These are phyloP conservation scores for Nematodospora valgi DNA, from an alignment of 805 yeast genomes.

Conservation along the genomic window DNA sequence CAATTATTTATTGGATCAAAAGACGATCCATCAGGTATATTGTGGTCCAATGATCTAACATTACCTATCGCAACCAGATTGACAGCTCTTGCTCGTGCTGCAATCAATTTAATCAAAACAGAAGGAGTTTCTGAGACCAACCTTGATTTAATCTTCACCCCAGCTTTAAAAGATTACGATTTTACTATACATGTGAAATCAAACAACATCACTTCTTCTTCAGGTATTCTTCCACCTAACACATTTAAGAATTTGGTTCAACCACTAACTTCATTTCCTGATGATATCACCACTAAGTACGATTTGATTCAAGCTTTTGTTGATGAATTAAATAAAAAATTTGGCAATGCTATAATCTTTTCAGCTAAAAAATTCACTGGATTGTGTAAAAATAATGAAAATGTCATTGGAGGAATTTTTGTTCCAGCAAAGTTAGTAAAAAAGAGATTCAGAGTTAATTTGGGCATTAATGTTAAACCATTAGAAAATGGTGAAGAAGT, in stretches of 20 bases:
- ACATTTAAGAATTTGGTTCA: slow-evolving; percentile 61
- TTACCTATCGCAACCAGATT: slow-evolving; percentile 83
- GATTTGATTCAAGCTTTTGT: slow-evolving; percentile 64
- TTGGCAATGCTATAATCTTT: slow-evolving; percentile 65
- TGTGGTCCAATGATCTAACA: slow-evolving; percentile 66
- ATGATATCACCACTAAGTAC: slow-evolving; percentile 43
- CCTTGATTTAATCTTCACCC: slow-evolving; percentile 63
- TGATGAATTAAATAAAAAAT: slow-evolving; percentile 58
- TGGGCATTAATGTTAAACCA: slow-evolving; percentile 73
- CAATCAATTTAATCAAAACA: slow-evolving; percentile 49
- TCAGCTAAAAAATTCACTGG: slow-evolving; percentile 58
- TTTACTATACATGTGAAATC: slow-evolving; percentile 63
- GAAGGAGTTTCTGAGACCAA: slow-evolving; percentile 40
- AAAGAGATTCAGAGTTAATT: slow-evolving; percentile 73
- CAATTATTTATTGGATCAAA: slow-evolving; percentile 83
- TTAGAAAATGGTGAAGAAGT: slow-evolving; percentile 48
- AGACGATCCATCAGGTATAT: slow-evolving; percentile 79
- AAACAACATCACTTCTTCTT: slow-evolving; percentile 33
- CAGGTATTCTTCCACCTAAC: slow-evolving; percentile 55
- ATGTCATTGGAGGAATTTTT: slow-evolving; percentile 77
- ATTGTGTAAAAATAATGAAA: slow-evolving; percentile 51
- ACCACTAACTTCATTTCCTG: slow-evolving; percentile 41
- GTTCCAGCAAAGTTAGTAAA: slow-evolving; percentile 59
- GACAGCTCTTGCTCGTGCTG: slow-evolving; percentile 82
- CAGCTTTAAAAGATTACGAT: slow-evolving; percentile 83